Base-by-base conservation (phyloP, 2,329 filamentous ascomycete genomes). In the Periconia sp. region DNA sequence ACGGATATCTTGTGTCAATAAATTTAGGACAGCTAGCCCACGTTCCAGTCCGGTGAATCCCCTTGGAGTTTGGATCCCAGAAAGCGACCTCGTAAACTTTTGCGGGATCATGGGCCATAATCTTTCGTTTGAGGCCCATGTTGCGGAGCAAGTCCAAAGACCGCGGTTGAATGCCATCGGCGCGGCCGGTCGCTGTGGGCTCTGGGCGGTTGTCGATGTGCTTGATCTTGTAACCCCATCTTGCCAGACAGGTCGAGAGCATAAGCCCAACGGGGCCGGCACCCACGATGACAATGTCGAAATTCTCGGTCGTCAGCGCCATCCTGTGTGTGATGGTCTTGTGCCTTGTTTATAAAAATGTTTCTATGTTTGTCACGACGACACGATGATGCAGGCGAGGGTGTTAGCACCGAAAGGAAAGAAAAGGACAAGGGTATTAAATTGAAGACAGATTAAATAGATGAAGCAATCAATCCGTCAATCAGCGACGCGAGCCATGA, bases 161-260 rank as follows among this genome's bases (percentile, higher is more conserved):
- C 40, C 92, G 87, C 37, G 92, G 92, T 76, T 96, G 92, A 53
- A 97, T 95, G 57, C 91, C 92, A 75, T 96, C 92, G 52, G 92
- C 92, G 59, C 92, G 89, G 49, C 92, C 92, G 18, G 91, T 96
- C 2, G 85, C 79, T 13, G 92, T 96, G 15, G 92, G 92, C 66
- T 93, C 89, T 2, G 91, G 81, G 54, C 92, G 84, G 76, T 95
- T 96, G 77, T 96, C 92, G 69, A 96, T 91, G 76, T 96, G 91
- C 80, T 93, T 96, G 74, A 97, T 91, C 73, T 86, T 91, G 81
- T 96, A 97, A 18, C 92, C 92, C 91, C 92, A 96, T 78, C 92
- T 83, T 56, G 91, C 90, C 57, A 97, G 83, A 70, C 90, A 93
- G 30, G 92, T 92, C 9, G 91, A 94, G 20, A 96, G 82, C 76